Percentiles rank a stretch among this genome's conserved stretches.
phyloP scores from a whole-genome alignment of 257 asterid genomes.

The Plantago ovata region DNA sequence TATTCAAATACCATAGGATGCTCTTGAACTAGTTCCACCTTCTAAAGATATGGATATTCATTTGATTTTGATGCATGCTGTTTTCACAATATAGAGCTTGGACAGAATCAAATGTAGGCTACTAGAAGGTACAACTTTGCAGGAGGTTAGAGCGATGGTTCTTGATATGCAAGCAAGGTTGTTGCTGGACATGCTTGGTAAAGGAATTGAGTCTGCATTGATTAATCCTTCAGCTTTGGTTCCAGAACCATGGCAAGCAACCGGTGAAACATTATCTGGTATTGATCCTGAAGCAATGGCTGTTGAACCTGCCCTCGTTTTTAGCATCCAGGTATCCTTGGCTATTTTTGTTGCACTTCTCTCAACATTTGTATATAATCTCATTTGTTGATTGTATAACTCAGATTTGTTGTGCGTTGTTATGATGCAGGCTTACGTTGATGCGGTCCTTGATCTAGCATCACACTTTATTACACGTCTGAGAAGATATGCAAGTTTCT shows the following conservation, averaged over 20 bases:
- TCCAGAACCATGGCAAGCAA: slow-evolving; percentile 95
- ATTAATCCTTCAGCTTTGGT: slow-evolving; percentile 89
- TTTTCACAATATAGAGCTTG: slow-evolving; percentile 66
- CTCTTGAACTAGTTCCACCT: slow-evolving; percentile 5
- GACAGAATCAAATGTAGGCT: slow-evolving; percentile 98
- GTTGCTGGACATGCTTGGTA: slow-evolving; percentile 96
- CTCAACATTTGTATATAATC: not conserved
- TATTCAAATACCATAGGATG: slow-evolving; percentile 10
- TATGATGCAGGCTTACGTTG: slow-evolving; percentile 80
- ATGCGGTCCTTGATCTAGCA: slow-evolving; percentile 96
- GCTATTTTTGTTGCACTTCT: slow-evolving; percentile 4
- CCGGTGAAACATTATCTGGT: slow-evolving; percentile 69
- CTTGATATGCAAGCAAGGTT: slow-evolving; percentile 99
- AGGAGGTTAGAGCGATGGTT: slow-evolving; percentile 99
- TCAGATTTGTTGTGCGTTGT: not conserved
- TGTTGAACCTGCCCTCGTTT: slow-evolving; percentile 82
- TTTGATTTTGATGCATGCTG: slow-evolving; percentile 8
- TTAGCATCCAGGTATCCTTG: slow-evolving; percentile 73
- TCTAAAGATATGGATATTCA: slow-evolving; percentile 1
- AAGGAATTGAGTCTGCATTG: slow-evolving; percentile 96
- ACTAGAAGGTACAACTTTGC: slow-evolving; percentile 94
- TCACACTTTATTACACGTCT: slow-evolving; percentile 96
- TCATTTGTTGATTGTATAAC: not conserved
- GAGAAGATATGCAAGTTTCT: slow-evolving; percentile 99
- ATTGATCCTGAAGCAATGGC: slow-evolving; percentile 93